These are phyloP conservation scores for Mariannaea elegans DNA, from an alignment of 2,329 filamentous ascomycete species.

Conservation along the genomic window DNA sequence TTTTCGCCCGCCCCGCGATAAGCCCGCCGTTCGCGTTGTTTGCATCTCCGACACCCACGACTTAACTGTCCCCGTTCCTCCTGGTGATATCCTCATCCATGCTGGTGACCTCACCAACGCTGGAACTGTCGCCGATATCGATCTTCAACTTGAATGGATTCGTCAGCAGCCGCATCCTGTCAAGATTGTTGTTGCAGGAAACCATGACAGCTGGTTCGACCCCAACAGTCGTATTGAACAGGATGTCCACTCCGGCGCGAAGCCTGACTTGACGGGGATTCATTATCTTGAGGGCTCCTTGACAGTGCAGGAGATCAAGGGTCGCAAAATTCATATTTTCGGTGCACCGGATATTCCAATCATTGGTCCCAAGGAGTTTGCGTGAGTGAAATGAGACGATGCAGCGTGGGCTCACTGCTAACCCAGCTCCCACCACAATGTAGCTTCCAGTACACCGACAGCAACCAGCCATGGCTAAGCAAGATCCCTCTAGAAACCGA, in stretches of 20 bases:
- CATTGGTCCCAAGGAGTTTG: conserved; percentile 76
- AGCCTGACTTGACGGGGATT: conserved; percentile 72
- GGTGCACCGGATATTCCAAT: conserved; percentile 83
- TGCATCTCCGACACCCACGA: conserved; percentile 93
- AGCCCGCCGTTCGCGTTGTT: conserved; percentile 75
- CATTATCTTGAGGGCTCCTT: conserved; percentile 79
- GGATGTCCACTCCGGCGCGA: conserved; percentile 61
- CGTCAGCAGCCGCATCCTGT: conserved; percentile 75
- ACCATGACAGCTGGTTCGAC: conserved; percentile 91
- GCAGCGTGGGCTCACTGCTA: background rate
- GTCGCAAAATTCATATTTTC: conserved; percentile 69
- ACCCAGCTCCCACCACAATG: conserved; percentile 1
- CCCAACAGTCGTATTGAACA: conserved; percentile 64
- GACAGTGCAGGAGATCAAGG: conserved; percentile 69
- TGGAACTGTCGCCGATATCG: conserved; percentile 77
- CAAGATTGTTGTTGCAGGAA: conserved; percentile 86
- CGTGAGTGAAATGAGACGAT: conserved; percentile 43
- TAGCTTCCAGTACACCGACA: conserved; percentile 76
- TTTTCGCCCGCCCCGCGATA: conserved; percentile 63
- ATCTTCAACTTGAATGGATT: conserved; percentile 87
- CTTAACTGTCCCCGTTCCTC: conserved; percentile 67
- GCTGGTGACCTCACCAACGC: conserved; percentile 84
- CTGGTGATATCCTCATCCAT: conserved; percentile 88
- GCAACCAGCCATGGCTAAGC: conserved; percentile 74
- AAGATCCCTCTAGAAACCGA: conserved; percentile 78